Base-by-base conservation (phyloP, 768 basidiomycete species). In the Phaeotremella fagi region DNA sequence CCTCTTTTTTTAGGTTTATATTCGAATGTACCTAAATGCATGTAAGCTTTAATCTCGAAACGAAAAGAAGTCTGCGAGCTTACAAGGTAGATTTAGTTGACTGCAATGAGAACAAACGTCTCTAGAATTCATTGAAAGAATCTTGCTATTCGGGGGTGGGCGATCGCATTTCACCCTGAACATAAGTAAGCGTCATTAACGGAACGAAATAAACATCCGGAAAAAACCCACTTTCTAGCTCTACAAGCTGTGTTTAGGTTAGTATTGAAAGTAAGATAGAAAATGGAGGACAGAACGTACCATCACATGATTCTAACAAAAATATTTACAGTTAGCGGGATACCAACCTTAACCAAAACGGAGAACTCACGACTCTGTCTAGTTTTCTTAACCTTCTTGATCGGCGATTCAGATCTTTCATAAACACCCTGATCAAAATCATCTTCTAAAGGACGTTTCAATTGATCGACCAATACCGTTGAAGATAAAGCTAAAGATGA, bases 1-100 rank as follows among this genome's bases (percentile, higher is more conserved):
- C 90, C 90, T 51, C 90, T 79, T 75, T 92, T 92, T 79, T 90
- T 90, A 18, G 90, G 90, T 70, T 88, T 86, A 71, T 92, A 92
- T 68, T 89, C 86, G 63, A 91, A 94, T 0, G 87, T 90, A 73
- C 90, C 66, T 68, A 24, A 12, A 20, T 12, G 7, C 7, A 9
- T 24, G 44, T 0, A 14, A 15, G 16, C 24, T 3, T 22, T 35
- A 37, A n/a, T 14, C 18, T 1, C 16, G 22, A 29, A 25, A 27
- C 14, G 20, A 12, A 12, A 12, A 12, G 20, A 14, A 12, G 12
- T 7, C 23, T 26, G 12, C 20, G 12, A 9, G 54, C 64, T 50
- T n/a, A 62, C 59, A 64, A 16, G 50, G 46, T 18, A 63, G 48
- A 18, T 48, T 50, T 2, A 68, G 54, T 6, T 52, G 58, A 42